Evolutionary conservation across 2,329 filamentous ascomycete species (phyloP).

Genomic region (Colletotrichum cordylinicola): DNA sequence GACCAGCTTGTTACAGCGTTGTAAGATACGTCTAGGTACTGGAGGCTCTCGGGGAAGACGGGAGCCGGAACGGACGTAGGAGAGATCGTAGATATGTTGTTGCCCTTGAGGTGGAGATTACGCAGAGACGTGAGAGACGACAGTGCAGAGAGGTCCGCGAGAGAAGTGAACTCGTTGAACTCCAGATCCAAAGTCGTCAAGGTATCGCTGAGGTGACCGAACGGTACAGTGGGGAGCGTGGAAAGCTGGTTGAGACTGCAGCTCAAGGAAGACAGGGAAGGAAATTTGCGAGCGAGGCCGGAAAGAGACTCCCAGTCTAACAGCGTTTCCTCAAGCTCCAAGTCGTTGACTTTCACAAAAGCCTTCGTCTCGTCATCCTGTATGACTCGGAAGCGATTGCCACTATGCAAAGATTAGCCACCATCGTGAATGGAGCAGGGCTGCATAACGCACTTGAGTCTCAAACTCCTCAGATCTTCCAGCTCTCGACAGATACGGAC

Average conservation of each 20-base stretch:
- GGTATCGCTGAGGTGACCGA: slow-evolving; percentile 48
- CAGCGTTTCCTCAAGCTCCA: slow-evolving; percentile 72
- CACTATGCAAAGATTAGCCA: slow-evolving; percentile 52
- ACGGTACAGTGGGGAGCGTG: slow-evolving; percentile 48
- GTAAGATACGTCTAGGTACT: slow-evolving; percentile 76
- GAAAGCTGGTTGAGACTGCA: slow-evolving; percentile 65
- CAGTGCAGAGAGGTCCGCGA: slow-evolving; percentile 64
- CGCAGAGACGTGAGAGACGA: slow-evolving; percentile 56
- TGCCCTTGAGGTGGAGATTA: slow-evolving; percentile 76
- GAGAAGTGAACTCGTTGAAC: slow-evolving; percentile 69
- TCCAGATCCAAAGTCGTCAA: slow-evolving; percentile 73
- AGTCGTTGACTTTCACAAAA: slow-evolving; percentile 60
- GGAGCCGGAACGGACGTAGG: slow-evolving; percentile 38
- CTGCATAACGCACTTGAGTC: slow-evolving; percentile 68
- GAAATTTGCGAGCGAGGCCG: slow-evolving; percentile 58
- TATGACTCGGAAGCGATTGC: slow-evolving; percentile 70
- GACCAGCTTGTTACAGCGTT: slow-evolving; percentile 74
- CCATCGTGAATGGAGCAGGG: background rate
- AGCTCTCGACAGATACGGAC: slow-evolving; percentile 75
- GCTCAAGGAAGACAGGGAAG: slow-evolving; percentile 53
- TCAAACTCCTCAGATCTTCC: slow-evolving; percentile 68
- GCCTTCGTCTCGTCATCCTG: slow-evolving; percentile 32
- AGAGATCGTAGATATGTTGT: slow-evolving; percentile 62
- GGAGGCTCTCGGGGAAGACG: slow-evolving; percentile 59
- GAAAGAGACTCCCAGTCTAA: slow-evolving; percentile 70